phyloP scores from a whole-genome alignment of 257 asterid genomes.

The Datura wrightii region DNA sequence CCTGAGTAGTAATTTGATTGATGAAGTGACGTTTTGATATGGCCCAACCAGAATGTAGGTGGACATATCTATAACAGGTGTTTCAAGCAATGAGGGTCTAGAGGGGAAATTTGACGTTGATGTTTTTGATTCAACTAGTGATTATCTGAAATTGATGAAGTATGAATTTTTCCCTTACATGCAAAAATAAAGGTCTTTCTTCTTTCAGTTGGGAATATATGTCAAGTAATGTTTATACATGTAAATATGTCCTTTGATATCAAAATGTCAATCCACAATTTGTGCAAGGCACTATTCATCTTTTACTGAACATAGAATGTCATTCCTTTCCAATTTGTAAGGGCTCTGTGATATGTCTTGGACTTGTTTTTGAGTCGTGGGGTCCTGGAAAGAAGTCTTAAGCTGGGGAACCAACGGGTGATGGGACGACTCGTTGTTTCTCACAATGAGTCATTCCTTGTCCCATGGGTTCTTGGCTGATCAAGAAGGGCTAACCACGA shows the following conservation, averaged over 20 bases:
- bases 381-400: too few species aligned
- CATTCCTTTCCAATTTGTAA: constrained; percentile 18
- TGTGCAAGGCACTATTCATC: constrained; percentile 21
- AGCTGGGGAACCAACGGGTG: too few species aligned
- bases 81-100: constrained; percentile 79
- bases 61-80: constrained; percentile 70
- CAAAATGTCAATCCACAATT: constrained; percentile 19
- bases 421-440: too few species aligned
- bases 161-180: constrained; percentile 44
- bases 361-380: neutral
- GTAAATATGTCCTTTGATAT: constrained; percentile 17
- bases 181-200: neutral
- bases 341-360: neutral
- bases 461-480: too few species aligned
- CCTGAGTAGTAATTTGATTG: neutral
- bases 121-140: constrained; percentile 90
- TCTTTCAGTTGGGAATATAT: constrained; percentile 19
- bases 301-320: constrained; percentile 7
- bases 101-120: constrained; percentile 63
- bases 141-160: constrained; percentile 95
- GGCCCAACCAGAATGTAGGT: constrained; percentile 54
- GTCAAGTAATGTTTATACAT: constrained; percentile 27
- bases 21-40: constrained; percentile 3
- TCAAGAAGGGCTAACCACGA: too few species aligned
- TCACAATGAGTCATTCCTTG: too few species aligned